A percentile compares a stretch with the other conserved stretches of the same genome.
Evolutionary conservation across 305 asterid species (phyloP).

Genomic region (Fraxinus greggii): DNA sequence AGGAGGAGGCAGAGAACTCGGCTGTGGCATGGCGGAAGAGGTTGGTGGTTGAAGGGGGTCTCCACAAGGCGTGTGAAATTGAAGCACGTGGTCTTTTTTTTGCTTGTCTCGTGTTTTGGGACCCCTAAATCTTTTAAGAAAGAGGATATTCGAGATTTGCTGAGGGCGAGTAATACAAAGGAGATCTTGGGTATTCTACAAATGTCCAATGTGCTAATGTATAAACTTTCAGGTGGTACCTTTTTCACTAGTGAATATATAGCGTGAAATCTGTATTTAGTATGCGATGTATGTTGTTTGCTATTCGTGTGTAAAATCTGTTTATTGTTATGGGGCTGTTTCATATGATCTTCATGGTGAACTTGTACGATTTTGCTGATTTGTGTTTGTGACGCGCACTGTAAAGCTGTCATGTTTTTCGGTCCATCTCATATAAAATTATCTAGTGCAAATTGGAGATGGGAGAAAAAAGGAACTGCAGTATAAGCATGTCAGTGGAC

Average conservation of each 20-base stretch:
- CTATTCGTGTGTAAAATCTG: not conserved
- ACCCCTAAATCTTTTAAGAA: conserved; percentile 42
- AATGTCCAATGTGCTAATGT: conserved; percentile 50
- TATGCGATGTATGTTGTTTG: not conserved
- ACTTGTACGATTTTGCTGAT: not conserved
- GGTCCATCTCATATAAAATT: conserved; percentile 5
- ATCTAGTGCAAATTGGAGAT: conserved; percentile 4
- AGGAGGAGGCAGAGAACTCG: conserved; percentile 54
- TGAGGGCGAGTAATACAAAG: conserved; percentile 49
- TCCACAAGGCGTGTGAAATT: conserved; percentile 44
- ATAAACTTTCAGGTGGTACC: conserved; percentile 57
- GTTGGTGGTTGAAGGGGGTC: conserved; percentile 71
- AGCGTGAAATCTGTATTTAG: conserved; percentile 7
- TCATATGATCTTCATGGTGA: conserved; percentile 2
- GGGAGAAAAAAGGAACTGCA: not conserved
- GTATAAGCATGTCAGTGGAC: not conserved
- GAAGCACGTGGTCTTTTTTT: conserved; percentile 80
- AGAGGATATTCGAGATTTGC: conserved; percentile 65
- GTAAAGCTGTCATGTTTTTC: not conserved
- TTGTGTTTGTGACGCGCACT: not conserved
- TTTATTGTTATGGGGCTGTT: not conserved
- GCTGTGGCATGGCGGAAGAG: conserved; percentile 77
- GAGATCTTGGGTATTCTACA: conserved; percentile 46
- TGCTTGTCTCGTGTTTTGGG: conserved; percentile 71
- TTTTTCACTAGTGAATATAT: conserved; percentile 24